Evolutionary conservation across 2,329 filamentous ascomycete species (phyloP), one percentile per base, ranked within the genome.

Genomic region (Hymenotorrendiella dingleyae): DNA sequence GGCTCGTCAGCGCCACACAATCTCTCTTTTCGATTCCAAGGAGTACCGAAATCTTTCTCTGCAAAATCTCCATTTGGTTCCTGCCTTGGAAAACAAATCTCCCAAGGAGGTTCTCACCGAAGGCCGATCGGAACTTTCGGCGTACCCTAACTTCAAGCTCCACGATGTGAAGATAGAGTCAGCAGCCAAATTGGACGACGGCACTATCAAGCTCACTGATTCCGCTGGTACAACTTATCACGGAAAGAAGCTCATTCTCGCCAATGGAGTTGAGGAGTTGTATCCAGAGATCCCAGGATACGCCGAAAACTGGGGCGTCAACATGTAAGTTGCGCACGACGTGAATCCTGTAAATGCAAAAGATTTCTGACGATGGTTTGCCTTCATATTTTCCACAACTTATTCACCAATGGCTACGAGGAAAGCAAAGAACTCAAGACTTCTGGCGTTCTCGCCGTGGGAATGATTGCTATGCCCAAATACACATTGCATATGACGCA

Each of bases 41-140:
- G 45, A 50, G 3, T 73, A 69, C 52, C 64, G 71, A 40, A 73
- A 74, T 47, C 56, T 52, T 19, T 48, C 51, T 4, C 58, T 63
- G 2, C 42, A 46, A 2, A 64, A 71, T 50, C 70, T 73, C 66
- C 71, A 74, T 56, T 66, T 57, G 23, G 54, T 70, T 2, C 43
- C 54, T 1, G 62, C 52, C 3, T 66, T 57, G 55, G 66, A 69
- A 32, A 59, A 64, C 40, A 35, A 42, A 17, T 24, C 53, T 12
- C 66, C 65, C 2, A 29, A 35, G 0, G 56, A 61, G 2, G 64
- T 62, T 42, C 55, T 62, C n/a, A 53, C 42, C 8, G 59, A 58
- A n/a, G 57, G 62, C 4, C 55, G 61, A 32, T n/a, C n/a, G n/a
- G n/a, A n/a, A n/a, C n/a, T n/a, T n/a, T n/a, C n/a, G n/a, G n/a